phyloP scores from a whole-genome alignment of 768 basidiomycete species.

The Termitomyces sp. region DNA sequence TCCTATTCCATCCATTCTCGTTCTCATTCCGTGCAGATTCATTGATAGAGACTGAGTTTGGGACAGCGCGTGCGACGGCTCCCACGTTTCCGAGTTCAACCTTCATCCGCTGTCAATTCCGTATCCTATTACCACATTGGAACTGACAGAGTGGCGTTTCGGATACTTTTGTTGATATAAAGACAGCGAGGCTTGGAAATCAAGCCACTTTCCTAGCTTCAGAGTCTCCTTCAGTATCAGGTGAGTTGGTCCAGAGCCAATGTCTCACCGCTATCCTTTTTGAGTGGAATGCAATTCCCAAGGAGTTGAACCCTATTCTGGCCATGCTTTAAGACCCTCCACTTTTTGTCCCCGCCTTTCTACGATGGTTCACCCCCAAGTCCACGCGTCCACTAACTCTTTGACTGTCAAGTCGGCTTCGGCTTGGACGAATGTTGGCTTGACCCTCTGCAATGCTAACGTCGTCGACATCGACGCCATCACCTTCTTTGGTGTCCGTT shows the following conservation, averaged over 20 bases:
- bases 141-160: neutral
- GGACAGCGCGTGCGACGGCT: neutral
- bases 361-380: neutral
- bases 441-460: conserved; percentile 14
- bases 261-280: conserved; percentile 1
- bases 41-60: neutral
- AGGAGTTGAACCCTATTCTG: neutral
- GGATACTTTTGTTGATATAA: neutral
- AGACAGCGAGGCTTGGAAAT: neutral
- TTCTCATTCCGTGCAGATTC: neutral
- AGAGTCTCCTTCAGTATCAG: neutral
- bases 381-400: neutral
- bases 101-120: neutral
- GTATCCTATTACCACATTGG: neutral
- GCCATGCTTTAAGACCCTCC: conserved; percentile 2
- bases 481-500: conserved; percentile 11
- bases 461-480: conserved; percentile 14
- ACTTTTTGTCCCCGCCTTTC: neutral
- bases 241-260: neutral
- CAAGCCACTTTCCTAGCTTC: neutral
- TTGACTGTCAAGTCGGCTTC: conserved; percentile 13
- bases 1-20: neutral
- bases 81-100: neutral
- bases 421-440: conserved; percentile 17
- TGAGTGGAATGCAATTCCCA: neutral